Conservation (phyloP, 352 stramenopile genomes). For the Phytophthora sojae region DNA sequence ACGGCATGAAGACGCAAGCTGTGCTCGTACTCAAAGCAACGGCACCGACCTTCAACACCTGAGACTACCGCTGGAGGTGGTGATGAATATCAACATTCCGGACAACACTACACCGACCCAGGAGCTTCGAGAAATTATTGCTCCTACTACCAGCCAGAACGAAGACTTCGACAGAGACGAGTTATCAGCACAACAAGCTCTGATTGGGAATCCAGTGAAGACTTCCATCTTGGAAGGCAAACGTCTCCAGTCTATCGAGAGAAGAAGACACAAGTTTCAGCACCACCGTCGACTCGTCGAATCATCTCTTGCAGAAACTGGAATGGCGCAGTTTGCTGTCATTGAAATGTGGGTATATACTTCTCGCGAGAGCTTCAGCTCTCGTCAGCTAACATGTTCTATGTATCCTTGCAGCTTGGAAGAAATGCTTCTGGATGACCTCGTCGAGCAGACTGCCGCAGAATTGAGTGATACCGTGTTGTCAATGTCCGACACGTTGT, state of each 20-base stretch:
- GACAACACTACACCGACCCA: not conserved
- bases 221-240: constrained; percentile 33
- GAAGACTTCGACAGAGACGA: not conserved
- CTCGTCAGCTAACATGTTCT: constrained; percentile 1
- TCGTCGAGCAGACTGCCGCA: constrained; percentile 41
- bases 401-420: constrained; percentile 38
- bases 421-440: constrained; percentile 53
- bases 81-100: constrained; percentile 54
- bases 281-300: constrained; percentile 65
- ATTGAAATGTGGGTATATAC: constrained; percentile 65
- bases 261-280: constrained; percentile 53
- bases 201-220: constrained; percentile 9
- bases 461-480: constrained; percentile 51
- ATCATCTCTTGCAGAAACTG: constrained; percentile 58
- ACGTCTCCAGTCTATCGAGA: constrained; percentile 51
- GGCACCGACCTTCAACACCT: constrained; percentile 15
- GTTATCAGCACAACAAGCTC: not conserved
- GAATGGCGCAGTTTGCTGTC: constrained; percentile 63
- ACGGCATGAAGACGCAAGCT: not conserved
- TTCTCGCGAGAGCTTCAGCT: not conserved
- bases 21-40: not conserved
- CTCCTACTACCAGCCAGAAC: not conserved
- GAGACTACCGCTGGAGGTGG: constrained; percentile 50
- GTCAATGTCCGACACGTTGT: constrained; percentile 48
- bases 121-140: not conserved